Base-by-base conservation (phyloP, 345 rosid species). In the Bruguiera sexangula region DNA sequence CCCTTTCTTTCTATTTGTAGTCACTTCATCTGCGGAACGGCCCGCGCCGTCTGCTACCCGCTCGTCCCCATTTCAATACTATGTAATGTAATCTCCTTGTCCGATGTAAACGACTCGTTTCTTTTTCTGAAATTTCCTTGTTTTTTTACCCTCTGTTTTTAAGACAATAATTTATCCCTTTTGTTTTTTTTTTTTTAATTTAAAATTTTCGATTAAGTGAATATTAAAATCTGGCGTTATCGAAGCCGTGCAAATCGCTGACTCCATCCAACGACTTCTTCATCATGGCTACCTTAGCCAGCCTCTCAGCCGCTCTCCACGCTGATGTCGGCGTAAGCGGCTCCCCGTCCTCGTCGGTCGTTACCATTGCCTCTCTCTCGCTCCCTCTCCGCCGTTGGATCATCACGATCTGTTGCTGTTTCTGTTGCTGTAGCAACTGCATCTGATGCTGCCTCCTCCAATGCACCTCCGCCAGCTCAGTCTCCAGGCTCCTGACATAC, bases 331-430 rank as follows among this genome's bases (percentile, higher is more conserved):
- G 80, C 34, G 80, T 76, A 11, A 76, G 69, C 48, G 76, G 76
- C 62, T 73, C 75, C 9, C 88, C 94, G 21, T 84, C 78, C 75
- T 93, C 98, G n/a, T 89, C 98, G 31, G 56, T 80, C 77, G 74
- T 39, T 22, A 68, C 78, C 85, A 27, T 70, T 57, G 43, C 58
- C 19, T 76, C 85, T 75, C 77, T 79, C 65, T 75, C 79, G 48
- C 58, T 75, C 21, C 60, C 73, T 60, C 80, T 82, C 63, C 82
- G 72, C 62, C 82, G 78, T 55, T 74, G 85, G 46, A 62, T 57
- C 78, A 22, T 39, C 66, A 30, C 58, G 34, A 50, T 22, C 39
- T 36, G 70, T 50, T 62, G 54, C 69, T 30, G 51, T 32, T 56
- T 64, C 15, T 55, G 80, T 16, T 70, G 74, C 27, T 74, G 79